Conservation (phyloP, 2,329 filamentous ascomycete genomes). For the Trichocomaceae sp. region DNA sequence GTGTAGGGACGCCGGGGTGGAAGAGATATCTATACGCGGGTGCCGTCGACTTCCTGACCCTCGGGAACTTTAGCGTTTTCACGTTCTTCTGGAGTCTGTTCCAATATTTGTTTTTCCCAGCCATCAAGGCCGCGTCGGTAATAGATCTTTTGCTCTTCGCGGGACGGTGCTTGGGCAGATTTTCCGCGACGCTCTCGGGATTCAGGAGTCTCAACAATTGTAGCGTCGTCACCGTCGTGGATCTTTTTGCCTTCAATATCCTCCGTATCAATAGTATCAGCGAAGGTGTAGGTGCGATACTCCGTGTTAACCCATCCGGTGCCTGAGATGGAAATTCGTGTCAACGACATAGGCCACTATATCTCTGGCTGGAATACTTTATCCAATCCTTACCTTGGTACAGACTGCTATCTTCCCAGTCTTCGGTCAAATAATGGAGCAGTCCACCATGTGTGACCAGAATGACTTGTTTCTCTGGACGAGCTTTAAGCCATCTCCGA, state of each 20-base stretch:
- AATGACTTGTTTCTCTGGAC: conserved; percentile 60
- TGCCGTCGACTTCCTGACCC: conserved; percentile 28
- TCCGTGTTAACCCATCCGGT: conserved; percentile 72
- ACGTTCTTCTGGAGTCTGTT: conserved; percentile 31
- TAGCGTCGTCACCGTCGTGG: conserved; percentile 36
- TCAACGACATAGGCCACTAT: background rate
- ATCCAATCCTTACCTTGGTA: conserved; percentile 35
- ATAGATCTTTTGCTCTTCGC: conserved; percentile 33
- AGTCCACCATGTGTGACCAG: conserved; percentile 79
- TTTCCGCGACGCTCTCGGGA: conserved; percentile 38
- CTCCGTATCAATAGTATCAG: conserved; percentile 46
- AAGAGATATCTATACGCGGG: conserved; percentile 17
- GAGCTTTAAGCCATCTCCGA: conserved; percentile 50
- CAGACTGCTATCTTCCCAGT: conserved; percentile 58
- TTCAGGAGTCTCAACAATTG: conserved; percentile 36
- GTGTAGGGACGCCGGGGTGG: background rate
- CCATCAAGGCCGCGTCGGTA: conserved; percentile 35
- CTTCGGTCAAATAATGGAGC: conserved; percentile 76
- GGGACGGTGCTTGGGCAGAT: conserved; percentile 25
- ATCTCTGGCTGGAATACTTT: background rate
- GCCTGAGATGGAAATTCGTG: conserved; percentile 38
- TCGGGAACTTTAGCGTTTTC: conserved; percentile 28
- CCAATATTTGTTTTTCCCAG: conserved; percentile 40
- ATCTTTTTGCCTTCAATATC: conserved; percentile 29
- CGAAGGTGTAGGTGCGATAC: conserved; percentile 61